Evolutionary conservation across 805 yeast species (phyloP).

Genomic region (Candida chilensis): DNA sequence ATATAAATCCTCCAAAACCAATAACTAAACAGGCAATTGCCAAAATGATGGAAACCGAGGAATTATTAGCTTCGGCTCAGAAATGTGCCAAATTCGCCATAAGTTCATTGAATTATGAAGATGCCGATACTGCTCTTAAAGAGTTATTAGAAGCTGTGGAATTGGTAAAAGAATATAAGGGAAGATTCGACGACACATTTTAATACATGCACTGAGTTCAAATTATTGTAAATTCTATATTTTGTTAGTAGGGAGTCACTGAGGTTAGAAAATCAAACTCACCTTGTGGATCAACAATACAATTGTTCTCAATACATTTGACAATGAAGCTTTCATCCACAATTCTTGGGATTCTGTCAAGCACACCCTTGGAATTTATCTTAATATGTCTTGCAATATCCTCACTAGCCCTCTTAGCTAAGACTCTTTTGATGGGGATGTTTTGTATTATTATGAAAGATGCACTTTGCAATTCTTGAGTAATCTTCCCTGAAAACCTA

Average conservation of each 20-base stretch:
- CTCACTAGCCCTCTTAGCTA: no score
- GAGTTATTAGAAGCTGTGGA: conserved; percentile 45
- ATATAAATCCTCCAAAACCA: no score
- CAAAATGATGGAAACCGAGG: conserved; percentile 13
- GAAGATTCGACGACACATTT: no score
- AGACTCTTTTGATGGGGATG: no score
- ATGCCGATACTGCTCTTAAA: conserved; percentile 48
- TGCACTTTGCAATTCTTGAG: no score
- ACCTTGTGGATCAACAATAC: conserved; percentile 15
- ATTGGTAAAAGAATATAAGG: conserved; percentile 7
- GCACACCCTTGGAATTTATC: conserved; percentile 6
- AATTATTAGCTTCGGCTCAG: conserved; percentile 31
- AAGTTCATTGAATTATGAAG: conserved; percentile 67
- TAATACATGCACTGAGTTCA: no score
- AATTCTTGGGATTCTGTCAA: conserved; percentile 18
- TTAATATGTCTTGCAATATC: no score
- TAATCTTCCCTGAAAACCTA: conserved; percentile 1
- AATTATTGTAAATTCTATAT: no score
- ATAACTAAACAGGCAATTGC: conserved; percentile 7
- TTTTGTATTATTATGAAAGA: no score
- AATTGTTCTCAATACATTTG: conserved; percentile 13
- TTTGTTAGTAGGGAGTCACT: no score
- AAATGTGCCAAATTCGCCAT: conserved; percentile 67
- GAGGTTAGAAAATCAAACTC: not conserved
- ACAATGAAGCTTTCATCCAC: conserved; percentile 22